Evolutionary conservation across 148 eudicot genomes (phyloP), one percentile per base, ranked within the genome.

Genomic region (Rhododendron ferrugineum): DNA sequence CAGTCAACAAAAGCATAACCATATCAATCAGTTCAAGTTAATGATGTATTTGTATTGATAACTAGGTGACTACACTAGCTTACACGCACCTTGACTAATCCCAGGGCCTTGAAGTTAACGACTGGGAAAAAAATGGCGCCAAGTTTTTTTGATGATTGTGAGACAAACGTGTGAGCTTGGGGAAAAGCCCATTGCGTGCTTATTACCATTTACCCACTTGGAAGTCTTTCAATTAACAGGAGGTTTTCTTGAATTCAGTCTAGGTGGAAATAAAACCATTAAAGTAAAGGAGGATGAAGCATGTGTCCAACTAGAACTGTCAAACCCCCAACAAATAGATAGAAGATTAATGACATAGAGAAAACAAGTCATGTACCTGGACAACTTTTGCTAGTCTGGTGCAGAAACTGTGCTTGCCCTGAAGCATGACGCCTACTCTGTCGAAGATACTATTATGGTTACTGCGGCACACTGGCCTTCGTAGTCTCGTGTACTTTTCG

Each of bases 391-490:
- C 88, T 42, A 96, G 83, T 82, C 90, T 88, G 83, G 88, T 88
- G 92, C 95, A 92, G 87, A 92, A 90, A 86, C 88, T 91, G 66
- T 85, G 92, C 77, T 90, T 90, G 28, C 98, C 99, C 88, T 93
- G 94, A 88, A 96, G 91, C 97, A 96, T 90, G 85, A 93, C 78
- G 47, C 98, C 99, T 64, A 94, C 88, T 88, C 86, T 87, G 83
- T 88, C 89, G 84, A 96, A 96, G 73, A 96, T 89, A 86, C 34
- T 85, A 50, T 83, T 79, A 28, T 84, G 83, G 44, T 84, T 86
- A n/a, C 85, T 74, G 54, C 52, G 83, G 56, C n/a, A n/a, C n/a
- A n/a, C n/a, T n/a, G n/a, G n/a, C n/a, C n/a, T n/a, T n/a, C n/a
- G n/a, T n/a, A n/a, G n/a, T n/a, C n/a, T n/a, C n/a, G n/a, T n/a